phyloP scores from a whole-genome alignment of 2,329 filamentous ascomycete genomes.

The Mariannaea sp. region DNA sequence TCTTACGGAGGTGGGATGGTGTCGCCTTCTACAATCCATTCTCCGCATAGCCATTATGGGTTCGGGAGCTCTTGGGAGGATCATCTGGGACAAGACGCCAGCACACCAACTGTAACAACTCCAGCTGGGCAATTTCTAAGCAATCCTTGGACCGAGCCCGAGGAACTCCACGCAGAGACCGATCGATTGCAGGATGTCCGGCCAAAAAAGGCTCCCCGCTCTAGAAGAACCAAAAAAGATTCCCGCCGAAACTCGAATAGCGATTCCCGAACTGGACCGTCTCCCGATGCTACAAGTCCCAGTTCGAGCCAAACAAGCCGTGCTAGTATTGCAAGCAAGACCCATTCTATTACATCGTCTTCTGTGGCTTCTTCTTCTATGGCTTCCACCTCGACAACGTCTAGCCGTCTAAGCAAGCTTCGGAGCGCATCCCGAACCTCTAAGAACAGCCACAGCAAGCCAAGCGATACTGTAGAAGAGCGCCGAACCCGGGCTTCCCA shows the following conservation, averaged over 20 bases:
- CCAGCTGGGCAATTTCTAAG: constrained; percentile 27
- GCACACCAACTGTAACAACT: constrained; percentile 34
- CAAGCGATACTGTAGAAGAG: constrained; percentile 36
- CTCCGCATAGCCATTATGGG: constrained; percentile 25
- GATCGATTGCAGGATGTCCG: constrained; percentile 17
- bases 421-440: constrained; percentile 38
- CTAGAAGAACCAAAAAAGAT: constrained; percentile 27
- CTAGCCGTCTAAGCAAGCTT: constrained; percentile 35
- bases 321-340: constrained; percentile 31
- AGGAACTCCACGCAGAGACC: constrained; percentile 23
- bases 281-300: constrained; percentile 33
- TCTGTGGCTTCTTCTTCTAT: constrained; percentile 30
- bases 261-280: constrained; percentile 14
- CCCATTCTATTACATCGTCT: constrained; percentile 25
- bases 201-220: constrained; percentile 27
- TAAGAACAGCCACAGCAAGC: constrained; percentile 35
- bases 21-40: constrained; percentile 35
- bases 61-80: constrained; percentile 31
- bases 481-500: constrained; percentile 37
- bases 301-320: constrained; percentile 34
- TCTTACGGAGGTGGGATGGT: constrained; percentile 30
- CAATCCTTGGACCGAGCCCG: constrained; percentile 35
- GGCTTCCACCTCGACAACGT: constrained; percentile 29
- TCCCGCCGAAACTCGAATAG: constrained; percentile 22
- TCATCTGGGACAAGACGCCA: constrained; percentile 28